These are phyloP conservation scores for Lodderomyces parapsilosis DNA, from an alignment of 1,139 yeast species.

Conservation along the genomic window DNA sequence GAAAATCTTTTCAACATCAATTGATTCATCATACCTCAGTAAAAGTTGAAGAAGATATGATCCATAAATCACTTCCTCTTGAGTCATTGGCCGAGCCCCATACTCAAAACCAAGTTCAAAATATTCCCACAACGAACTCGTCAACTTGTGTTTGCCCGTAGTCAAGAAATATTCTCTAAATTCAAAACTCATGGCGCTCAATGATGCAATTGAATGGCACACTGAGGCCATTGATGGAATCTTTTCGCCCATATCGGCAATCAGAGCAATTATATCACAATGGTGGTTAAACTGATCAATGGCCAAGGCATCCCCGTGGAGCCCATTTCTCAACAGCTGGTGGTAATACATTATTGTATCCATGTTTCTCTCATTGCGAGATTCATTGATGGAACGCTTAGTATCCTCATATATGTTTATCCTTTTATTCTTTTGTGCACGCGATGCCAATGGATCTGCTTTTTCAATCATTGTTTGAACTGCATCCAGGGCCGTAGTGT, in stretches of 20 bases:
- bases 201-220: conserved; percentile 7
- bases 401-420: conserved; percentile 41
- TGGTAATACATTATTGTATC: conserved; percentile 19
- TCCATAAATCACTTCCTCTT: conserved; percentile 6
- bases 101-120: conserved; percentile 6
- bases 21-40: conserved; percentile 10
- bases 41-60: conserved; percentile 11
- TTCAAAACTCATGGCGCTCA: conserved; percentile 19
- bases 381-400: conserved; percentile 21
- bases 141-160: conserved; percentile 26
- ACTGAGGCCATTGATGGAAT: conserved; percentile 7
- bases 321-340: neutral
- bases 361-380: conserved; percentile 27
- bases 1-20: conserved; percentile 9
- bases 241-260: neutral
- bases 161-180: conserved; percentile 24
- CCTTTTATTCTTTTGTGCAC: conserved; percentile 33
- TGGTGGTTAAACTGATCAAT: conserved; percentile 11
- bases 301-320: neutral
- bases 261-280: conserved; percentile 9
- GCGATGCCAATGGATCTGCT: conserved; percentile 40
- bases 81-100: neutral
- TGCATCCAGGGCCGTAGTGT: conserved; percentile 5
- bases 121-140: conserved; percentile 21
- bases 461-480: conserved; percentile 39